Conservation (phyloP, 1,284 basidiomycete species). For the Boletus semigastroideus region DNA sequence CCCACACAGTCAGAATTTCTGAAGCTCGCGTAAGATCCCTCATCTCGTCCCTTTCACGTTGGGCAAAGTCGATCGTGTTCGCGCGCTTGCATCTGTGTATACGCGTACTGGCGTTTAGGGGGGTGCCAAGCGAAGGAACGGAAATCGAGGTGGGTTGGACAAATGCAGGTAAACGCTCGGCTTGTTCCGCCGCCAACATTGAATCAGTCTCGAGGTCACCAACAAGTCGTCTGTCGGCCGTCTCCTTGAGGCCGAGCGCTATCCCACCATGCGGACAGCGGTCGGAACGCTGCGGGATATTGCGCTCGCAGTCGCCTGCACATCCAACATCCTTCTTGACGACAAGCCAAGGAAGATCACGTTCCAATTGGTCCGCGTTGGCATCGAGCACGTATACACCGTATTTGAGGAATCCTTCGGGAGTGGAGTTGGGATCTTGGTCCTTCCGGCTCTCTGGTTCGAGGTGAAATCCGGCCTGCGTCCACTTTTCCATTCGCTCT, state of each 20-base stretch:
- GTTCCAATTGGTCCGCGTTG: conserved; percentile 28
- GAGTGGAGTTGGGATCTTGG: conserved; percentile 22
- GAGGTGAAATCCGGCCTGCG: conserved; percentile 16
- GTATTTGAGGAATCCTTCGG: conserved; percentile 47
- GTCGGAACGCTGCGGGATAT: background rate
- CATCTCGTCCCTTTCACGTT: conserved; percentile 88
- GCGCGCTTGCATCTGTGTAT: conserved; percentile 33
- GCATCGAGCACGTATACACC: conserved; percentile 64
- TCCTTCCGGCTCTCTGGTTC: conserved; percentile 6
- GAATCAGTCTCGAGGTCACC: conserved; percentile 28
- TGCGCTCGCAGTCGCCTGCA: conserved; percentile 18
- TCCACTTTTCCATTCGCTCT: conserved; percentile 34
- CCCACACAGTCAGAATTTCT: conserved; percentile 63
- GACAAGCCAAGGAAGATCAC: conserved; percentile 31
- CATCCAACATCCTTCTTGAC: conserved; percentile 29
- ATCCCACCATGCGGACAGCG: background rate
- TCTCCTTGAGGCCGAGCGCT: conserved; percentile 22
- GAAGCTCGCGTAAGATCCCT: conserved; percentile 81
- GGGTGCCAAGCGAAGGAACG: background rate
- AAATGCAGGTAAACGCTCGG: background rate
- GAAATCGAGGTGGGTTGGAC: background rate
- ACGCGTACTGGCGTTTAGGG: conserved; percentile 11
- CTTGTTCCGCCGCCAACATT: conserved; percentile 7
- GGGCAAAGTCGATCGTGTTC: conserved; percentile 72
- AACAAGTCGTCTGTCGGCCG: conserved; percentile 19